Evolutionary conservation across 2,329 filamentous ascomycete species (phyloP), one percentile per base, ranked within the genome.

Genomic region (Ceratocystis lukuohia): DNA sequence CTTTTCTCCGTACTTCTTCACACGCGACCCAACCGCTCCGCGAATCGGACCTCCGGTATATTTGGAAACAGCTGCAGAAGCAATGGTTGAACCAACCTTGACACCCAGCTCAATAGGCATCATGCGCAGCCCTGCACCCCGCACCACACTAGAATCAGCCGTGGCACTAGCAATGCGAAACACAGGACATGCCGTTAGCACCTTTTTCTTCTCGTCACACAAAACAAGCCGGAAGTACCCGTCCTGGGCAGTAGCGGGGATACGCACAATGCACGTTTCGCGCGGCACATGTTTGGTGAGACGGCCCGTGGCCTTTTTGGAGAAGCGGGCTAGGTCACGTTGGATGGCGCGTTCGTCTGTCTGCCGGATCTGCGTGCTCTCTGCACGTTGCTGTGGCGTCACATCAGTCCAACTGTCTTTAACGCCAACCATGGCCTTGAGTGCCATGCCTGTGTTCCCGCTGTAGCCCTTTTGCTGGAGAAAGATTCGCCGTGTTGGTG

Each of bases 101-200:
- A 84, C 77, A 3, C 85, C 86, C 5, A 87, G 72, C 71, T 89
- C 87, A 17, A 89, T 72, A 0, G 87, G 87, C 73, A 89, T 76
- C 0, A 84, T 88, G 2, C 76, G 77, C 5, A 89, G 71, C 69
- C 85, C 86, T 0, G 87, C 85, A 0, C 87, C 87, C 6, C 84
- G 81, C 1, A 88, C 72, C 0, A 85, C 80, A 70, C 83, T 84
- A 0, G 81, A 77, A 68, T 84, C 84, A 0, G 80, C 77, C 0
- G 85, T 86, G 0, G 84, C 83, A 68, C 86, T 88, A 1, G 87
- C 80, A n/a, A 89, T 77, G 17, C 87, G 80, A 70, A 89, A 89
- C 0, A 87, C 80, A 0, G 87, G 86, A 69, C 85, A 88, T 0
- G 81, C 79, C 68, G 86, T 88, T 0, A 89, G 78, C 0, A 82